Conservation (phyloP, 257 asterid genomes). For the Ajuga chamaepitys region DNA sequence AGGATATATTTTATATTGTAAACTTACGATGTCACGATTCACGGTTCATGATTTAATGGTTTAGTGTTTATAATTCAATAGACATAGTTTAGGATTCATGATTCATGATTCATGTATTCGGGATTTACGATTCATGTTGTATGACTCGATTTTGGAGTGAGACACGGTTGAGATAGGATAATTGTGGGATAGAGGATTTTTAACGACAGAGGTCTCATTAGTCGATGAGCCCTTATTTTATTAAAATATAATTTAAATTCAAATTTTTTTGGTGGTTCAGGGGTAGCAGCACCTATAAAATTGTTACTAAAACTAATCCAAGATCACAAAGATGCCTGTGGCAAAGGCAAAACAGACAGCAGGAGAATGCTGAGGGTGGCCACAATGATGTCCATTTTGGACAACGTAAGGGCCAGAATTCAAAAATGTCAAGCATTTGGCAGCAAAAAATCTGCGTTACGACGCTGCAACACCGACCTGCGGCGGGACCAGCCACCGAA, state of each 20-base stretch:
- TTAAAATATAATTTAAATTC: not conserved
- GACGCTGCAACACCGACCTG: constrained; percentile 36
- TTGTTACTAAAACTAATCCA: constrained; percentile 58
- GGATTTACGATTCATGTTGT: too few relatives aligned
- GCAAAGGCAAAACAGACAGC: constrained; percentile 44
- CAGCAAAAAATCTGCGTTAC: constrained; percentile 22
- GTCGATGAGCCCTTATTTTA: too few relatives aligned
- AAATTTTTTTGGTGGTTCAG: constrained; percentile 22
- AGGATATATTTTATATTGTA: too few relatives aligned
- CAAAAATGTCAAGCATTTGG: constrained; percentile 66
- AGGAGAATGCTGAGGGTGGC: constrained; percentile 82
- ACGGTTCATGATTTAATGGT: too few relatives aligned
- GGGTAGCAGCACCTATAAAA: constrained; percentile 64
- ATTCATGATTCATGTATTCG: too few relatives aligned
- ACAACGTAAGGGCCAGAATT: constrained; percentile 45
- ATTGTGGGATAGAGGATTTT: too few relatives aligned
- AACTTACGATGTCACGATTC: too few relatives aligned
- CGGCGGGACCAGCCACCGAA: constrained; percentile 16
- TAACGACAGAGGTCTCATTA: too few relatives aligned
- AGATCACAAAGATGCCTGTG: constrained; percentile 65
- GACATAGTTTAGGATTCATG: too few relatives aligned
- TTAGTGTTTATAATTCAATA: too few relatives aligned
- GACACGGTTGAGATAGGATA: too few relatives aligned
- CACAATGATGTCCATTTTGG: constrained; percentile 76
- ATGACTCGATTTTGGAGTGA: too few relatives aligned